phyloP scores from a whole-genome alignment of 768 basidiomycete species.

The Leucosporidium scottii region DNA sequence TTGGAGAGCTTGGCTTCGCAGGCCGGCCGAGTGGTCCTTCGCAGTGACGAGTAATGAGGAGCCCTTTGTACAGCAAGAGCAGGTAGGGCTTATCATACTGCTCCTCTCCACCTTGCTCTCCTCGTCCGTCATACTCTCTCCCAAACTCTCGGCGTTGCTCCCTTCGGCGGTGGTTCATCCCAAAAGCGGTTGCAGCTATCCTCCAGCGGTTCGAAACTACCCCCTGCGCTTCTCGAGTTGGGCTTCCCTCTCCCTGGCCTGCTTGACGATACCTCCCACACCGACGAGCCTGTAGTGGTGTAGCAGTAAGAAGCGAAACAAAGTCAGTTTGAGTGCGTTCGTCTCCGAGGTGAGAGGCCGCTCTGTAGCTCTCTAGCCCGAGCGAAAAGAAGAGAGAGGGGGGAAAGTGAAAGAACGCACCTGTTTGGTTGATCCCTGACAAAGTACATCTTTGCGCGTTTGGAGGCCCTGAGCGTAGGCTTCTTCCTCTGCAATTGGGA shows the following conservation, averaged over 20 bases:
- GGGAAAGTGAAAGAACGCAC: constrained; percentile 1
- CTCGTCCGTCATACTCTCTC: not conserved
- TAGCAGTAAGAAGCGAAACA: not conserved
- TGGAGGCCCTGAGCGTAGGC: constrained; percentile 15
- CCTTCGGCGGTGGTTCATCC: not conserved
- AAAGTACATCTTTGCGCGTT: constrained; percentile 33
- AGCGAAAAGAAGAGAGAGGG: not conserved
- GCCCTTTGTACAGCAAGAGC: too few species aligned
- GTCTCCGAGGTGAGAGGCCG: too few species aligned
- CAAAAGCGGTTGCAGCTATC: not conserved
- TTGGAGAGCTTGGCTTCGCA: too few species aligned
- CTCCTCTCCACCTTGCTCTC: not conserved
- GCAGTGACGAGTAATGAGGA: too few species aligned
- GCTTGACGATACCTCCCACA: constrained; percentile 6
- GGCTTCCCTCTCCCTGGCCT: constrained; percentile 2
- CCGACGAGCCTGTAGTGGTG: not conserved
- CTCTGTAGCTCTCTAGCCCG: not conserved
- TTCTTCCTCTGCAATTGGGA: constrained; percentile 17
- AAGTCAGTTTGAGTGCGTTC: not conserved
- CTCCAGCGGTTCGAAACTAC: not conserved
- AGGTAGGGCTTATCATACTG: too few species aligned
- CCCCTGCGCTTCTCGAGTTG: constrained; percentile 1
- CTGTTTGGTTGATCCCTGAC: constrained; percentile 30
- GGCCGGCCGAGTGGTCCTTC: too few species aligned
- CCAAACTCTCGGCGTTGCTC: not conserved